Conservation (phyloP, 805 yeast species). For the Candida montana region DNA sequence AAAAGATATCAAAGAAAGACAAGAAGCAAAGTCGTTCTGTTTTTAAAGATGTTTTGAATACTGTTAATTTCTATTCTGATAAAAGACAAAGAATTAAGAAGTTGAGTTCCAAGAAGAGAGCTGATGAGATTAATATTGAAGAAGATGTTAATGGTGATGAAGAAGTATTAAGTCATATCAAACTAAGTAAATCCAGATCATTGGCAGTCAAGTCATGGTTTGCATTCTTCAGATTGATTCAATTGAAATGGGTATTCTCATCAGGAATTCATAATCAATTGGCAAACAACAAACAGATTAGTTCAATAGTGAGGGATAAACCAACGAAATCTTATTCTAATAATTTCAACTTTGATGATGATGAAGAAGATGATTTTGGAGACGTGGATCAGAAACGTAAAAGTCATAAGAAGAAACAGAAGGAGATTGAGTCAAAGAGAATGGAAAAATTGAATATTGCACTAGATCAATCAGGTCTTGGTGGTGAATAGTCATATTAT, state of each 20-base stretch:
- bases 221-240: constrained; percentile 24
- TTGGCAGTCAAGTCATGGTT: constrained; percentile 26
- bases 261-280: constrained; percentile 24
- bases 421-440: constrained; percentile 20
- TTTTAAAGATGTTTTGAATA: constrained; percentile 50
- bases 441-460: constrained; percentile 16
- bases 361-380: constrained; percentile 11
- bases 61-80: constrained; percentile 37
- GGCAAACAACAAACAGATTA: constrained; percentile 19
- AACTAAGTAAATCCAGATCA: constrained; percentile 24
- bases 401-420: constrained; percentile 16
- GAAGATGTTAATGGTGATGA: constrained; percentile 9
- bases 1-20: constrained; percentile 56
- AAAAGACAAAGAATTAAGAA: constrained; percentile 31
- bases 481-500: not conserved
- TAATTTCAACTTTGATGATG: constrained; percentile 9
- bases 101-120: constrained; percentile 10
- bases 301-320: constrained; percentile 19
- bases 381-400: constrained; percentile 9
- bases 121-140: constrained; percentile 7
- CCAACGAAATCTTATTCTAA: constrained; percentile 11
- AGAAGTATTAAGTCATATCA: constrained; percentile 20
- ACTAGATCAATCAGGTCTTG: constrained; percentile 21
- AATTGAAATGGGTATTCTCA: constrained; percentile 23
- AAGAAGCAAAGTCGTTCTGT: constrained; percentile 55